A percentile compares a stretch with the other conserved stretches of the same genome.
phyloP scores from a whole-genome alignment of 129 eudicot species.

The Flaveria sonorensis region DNA sequence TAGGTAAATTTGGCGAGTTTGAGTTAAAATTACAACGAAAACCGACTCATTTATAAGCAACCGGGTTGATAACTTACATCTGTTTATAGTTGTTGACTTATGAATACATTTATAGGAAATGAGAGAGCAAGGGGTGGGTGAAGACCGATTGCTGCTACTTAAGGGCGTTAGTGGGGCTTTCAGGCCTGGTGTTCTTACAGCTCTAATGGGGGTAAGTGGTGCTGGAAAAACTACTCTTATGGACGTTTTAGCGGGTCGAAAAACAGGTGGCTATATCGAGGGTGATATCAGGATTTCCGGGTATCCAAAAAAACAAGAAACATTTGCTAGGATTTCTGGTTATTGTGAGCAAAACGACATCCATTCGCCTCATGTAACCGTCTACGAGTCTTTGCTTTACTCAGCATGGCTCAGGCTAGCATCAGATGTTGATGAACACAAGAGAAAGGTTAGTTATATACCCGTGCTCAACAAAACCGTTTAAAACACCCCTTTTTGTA shows the following conservation, averaged over 20 bases:
- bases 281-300: constrained; percentile 72
- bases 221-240: constrained; percentile 94
- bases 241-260: constrained; percentile 90
- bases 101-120: constrained; percentile 58
- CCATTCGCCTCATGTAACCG: constrained; percentile 88
- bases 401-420: constrained; percentile 88
- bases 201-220: constrained; percentile 95
- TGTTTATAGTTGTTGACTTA: background rate
- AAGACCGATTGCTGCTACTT: constrained; percentile 65
- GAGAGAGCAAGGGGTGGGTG: constrained; percentile 68
- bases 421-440: constrained; percentile 55
- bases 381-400: constrained; percentile 69
- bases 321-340: constrained; percentile 83
- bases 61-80: too few species aligned
- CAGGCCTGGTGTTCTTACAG: constrained; percentile 87
- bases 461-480: background rate
- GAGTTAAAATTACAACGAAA: too few species aligned
- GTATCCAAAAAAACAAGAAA: constrained; percentile 81
- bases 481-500: background rate
- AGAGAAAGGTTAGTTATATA: constrained; percentile 57
- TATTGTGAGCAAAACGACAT: constrained; percentile 92
- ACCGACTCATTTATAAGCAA: too few species aligned
- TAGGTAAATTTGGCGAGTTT: too few species aligned
- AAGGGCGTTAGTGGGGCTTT: constrained; percentile 84
- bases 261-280: constrained; percentile 83